Evolutionary conservation across 306 rosid species (phyloP).

Genomic region (Gynostemma pentaphyllum): DNA sequence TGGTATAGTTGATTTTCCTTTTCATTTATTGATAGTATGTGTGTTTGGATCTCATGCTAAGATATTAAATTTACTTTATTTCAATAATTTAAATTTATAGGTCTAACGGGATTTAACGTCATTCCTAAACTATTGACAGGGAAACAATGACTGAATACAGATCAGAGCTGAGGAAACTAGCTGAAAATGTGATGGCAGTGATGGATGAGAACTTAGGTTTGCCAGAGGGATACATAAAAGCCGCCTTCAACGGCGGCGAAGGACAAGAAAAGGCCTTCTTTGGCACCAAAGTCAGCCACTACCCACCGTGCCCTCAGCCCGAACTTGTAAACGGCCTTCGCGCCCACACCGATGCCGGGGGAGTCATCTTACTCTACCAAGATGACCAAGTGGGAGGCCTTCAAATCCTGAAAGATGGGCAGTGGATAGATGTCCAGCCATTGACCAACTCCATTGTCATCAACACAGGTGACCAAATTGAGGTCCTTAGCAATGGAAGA

Average conservation of each 20-base stretch:
- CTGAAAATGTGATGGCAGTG: conserved; percentile 57
- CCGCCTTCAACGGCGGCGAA: conserved; percentile 56
- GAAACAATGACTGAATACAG: conserved; percentile 76
- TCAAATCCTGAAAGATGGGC: conserved; percentile 79
- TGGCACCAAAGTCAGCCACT: conserved; percentile 98
- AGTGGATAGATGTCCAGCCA: conserved; percentile 90
- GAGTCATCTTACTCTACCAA: conserved; percentile 83
- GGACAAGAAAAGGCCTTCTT: conserved; percentile 49
- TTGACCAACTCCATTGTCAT: conserved; percentile 71
- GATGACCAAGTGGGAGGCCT: conserved; percentile 89
- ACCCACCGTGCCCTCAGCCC: conserved; percentile 85
- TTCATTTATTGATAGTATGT: too few species aligned
- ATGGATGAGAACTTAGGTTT: conserved; percentile 89
- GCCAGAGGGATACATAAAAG: conserved; percentile 59
- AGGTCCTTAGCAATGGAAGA: conserved; percentile 81
- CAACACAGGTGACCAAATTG: conserved; percentile 98
- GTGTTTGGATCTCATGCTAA: too few species aligned
- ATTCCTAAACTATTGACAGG: too few species aligned
- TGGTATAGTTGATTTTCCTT: too few species aligned
- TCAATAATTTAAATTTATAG: too few species aligned
- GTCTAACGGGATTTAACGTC: too few species aligned
- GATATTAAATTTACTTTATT: too few species aligned
- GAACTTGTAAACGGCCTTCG: conserved; percentile 77
- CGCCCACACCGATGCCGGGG: conserved; percentile 97
- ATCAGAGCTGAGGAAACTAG: conserved; percentile 54